Base-by-base conservation (phyloP, 129 eudicot genomes). In the Glebionis coronaria region DNA sequence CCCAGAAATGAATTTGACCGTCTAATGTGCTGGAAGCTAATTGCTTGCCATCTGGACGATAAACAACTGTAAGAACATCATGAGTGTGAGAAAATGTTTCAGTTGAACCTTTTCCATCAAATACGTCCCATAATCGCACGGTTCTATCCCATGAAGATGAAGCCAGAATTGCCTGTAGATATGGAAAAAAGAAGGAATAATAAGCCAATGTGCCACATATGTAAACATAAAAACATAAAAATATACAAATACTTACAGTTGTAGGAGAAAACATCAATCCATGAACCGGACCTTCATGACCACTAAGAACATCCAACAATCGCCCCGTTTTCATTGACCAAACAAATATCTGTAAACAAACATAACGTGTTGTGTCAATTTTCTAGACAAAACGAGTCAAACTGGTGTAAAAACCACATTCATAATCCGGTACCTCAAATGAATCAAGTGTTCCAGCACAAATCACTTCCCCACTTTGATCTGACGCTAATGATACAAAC, bases 291-390 rank as follows among this genome's bases (percentile, higher is more conserved):
- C 97, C 99, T 83, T 93, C 99, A 49, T 93, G 99, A 29, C 99
- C 99, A 19, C 99, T 93, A 46, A 93, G 89, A 69, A 93, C 83
- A 71, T 93, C 99, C 77, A 93, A 70, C 73, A 93, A 73, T 64
- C 95, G 78, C 2, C 97, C 97, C 0, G 99, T 93, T 78, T 93
- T 93, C 99, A 93, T 93, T n/a, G 99, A 93, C 99, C 99, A 93
- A 53, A 93, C 97, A 84, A 84, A 93, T 62, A 93, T 87, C 99
- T 93, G 67, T n/a, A 27, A 44, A 27, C 9, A 25, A 61, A 55
- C 4, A 44, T 4, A 51, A 61, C 44, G 10, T 8, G 25, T 0
- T 15, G 27, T 0, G 42, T 83, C 70, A 78, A 63, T 40, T 47
- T 44, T 55, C 66, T 14, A 73, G 25, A 71, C 40, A 76, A 3